Evolutionary conservation across 495 filamentous ascomycete genomes (phyloP).

Genomic region (Hyphodiscus hymeniophilus): DNA sequence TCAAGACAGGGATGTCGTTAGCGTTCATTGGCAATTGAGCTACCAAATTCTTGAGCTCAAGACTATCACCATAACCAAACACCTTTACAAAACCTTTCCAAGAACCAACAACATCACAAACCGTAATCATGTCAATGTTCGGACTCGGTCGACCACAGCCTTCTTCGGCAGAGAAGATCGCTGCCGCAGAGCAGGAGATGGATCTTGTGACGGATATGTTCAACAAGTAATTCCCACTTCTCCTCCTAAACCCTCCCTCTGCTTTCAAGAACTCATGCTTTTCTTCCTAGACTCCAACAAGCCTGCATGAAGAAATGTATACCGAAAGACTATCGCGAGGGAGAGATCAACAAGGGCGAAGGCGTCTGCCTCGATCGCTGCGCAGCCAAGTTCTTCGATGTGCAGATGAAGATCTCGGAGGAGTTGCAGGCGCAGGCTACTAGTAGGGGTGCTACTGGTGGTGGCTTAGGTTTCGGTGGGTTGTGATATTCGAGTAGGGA

Average conservation of each 20-base stretch:
- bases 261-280: background rate
- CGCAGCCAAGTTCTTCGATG: constrained; percentile 95
- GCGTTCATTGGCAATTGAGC: constrained; percentile 1
- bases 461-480: constrained; percentile 29
- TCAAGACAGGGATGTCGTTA: constrained; percentile 5
- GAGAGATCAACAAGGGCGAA: constrained; percentile 96
- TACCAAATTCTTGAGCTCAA: constrained; percentile 1
- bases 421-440: constrained; percentile 41
- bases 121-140: constrained; percentile 77
- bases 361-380: constrained; percentile 96
- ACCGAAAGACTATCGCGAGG: constrained; percentile 82
- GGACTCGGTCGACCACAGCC: constrained; percentile 71
- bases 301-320: constrained; percentile 92
- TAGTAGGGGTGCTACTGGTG: constrained; percentile 31
- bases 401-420: constrained; percentile 81
- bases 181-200: constrained; percentile 84
- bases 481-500: constrained; percentile 9
- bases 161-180: constrained; percentile 91
- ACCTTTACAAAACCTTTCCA: constrained; percentile 1
- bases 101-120: background rate
- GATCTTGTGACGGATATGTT: constrained; percentile 97
- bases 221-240: constrained; percentile 55
- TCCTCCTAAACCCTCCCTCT: background rate
- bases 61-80: constrained; percentile 5
- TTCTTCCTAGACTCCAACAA: constrained; percentile 58